Evolutionary conservation across 495 filamentous ascomycete species (phyloP).

Genomic region (Xylaria curta): DNA sequence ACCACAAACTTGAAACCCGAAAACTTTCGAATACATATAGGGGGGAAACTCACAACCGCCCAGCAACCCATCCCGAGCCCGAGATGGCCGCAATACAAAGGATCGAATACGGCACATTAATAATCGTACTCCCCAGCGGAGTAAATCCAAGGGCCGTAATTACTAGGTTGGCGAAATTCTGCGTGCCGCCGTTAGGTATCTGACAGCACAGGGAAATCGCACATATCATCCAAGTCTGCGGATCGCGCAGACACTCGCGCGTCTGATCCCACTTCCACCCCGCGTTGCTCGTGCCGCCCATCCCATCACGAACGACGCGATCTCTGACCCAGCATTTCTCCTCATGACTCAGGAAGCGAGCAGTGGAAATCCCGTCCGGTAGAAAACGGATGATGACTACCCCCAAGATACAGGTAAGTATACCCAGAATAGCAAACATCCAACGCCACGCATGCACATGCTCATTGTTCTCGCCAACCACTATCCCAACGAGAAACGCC

Average conservation of each 20-base stretch:
- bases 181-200: conserved; percentile 54
- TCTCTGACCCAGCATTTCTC: conserved; percentile 43
- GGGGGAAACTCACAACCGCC: conserved; percentile 33
- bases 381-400: conserved; percentile 40
- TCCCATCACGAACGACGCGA: conserved; percentile 45
- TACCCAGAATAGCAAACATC: conserved; percentile 47
- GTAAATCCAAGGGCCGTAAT: conserved; percentile 51
- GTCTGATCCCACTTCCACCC: conserved; percentile 46
- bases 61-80: conserved; percentile 47
- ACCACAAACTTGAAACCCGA: too few relatives aligned
- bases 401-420: conserved; percentile 40
- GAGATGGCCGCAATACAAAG: conserved; percentile 42
- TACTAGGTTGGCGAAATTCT: conserved; percentile 51
- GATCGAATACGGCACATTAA: conserved; percentile 47
- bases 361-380: conserved; percentile 40
- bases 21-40: too few relatives aligned
- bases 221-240: conserved; percentile 53
- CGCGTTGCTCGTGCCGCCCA: conserved; percentile 42
- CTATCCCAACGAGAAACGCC: conserved; percentile 51
- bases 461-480: background rate
- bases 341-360: conserved; percentile 38
- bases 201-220: conserved; percentile 46
- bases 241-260: conserved; percentile 47
- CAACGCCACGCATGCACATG: conserved; percentile 36
- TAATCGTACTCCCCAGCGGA: conserved; percentile 44